These are phyloP conservation scores for Eucalyptus erythrocorys DNA, from an alignment of 345 rosid species.

Conservation along the genomic window DNA sequence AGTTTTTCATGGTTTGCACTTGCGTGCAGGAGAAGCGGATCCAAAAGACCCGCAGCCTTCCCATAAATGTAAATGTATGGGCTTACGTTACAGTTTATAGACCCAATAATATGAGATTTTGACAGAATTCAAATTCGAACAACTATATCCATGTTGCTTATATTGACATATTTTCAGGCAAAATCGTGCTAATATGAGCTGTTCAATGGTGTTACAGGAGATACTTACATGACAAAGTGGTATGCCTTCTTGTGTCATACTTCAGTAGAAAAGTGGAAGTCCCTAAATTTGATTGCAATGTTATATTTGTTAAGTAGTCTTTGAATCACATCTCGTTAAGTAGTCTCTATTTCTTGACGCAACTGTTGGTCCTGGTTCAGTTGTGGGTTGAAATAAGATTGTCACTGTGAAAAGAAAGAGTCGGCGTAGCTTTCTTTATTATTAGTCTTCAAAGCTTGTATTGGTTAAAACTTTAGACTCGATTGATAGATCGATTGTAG, in stretches of 20 bases:
- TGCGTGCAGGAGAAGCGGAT: background rate
- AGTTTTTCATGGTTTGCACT: background rate
- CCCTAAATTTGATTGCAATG: background rate
- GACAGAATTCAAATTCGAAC: background rate
- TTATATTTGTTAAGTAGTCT: background rate
- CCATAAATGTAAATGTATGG: background rate
- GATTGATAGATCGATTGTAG: background rate
- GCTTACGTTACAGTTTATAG: background rate
- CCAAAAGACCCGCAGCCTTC: background rate
- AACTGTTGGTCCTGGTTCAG: background rate
- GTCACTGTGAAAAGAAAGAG: background rate
- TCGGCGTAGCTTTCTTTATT: background rate
- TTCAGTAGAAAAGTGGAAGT: background rate
- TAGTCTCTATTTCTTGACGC: background rate
- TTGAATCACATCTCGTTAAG: background rate
- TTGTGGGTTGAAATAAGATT: background rate
- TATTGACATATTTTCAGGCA: background rate
- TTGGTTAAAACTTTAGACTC: background rate
- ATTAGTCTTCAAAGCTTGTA: background rate
- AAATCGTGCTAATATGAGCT: background rate
- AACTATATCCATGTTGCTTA: background rate
- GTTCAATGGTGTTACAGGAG: background rate
- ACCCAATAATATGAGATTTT: background rate
- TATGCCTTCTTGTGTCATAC: background rate
- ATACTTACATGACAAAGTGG: background rate